Evolutionary conservation across 1,139 yeast genomes (phyloP).

Genomic region (Arxiozyma bovina): DNA sequence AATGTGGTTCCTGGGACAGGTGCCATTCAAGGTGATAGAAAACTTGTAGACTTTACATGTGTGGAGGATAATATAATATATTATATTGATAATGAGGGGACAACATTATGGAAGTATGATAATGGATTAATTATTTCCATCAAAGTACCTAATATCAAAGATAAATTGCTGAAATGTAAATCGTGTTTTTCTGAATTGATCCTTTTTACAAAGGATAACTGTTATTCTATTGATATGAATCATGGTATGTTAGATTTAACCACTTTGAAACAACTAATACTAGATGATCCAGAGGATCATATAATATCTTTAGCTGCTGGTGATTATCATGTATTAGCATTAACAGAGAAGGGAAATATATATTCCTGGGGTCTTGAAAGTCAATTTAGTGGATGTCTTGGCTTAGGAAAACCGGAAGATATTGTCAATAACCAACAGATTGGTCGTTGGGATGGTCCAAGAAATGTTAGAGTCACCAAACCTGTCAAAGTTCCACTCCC

Average conservation of each 20-base stretch:
- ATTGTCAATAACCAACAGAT: slow-evolving; percentile 25
- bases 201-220: slow-evolving; percentile 44
- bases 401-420: slow-evolving; percentile 43
- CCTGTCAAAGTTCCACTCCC: slow-evolving; percentile 40
- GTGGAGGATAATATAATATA: slow-evolving; percentile 45
- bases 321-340: slow-evolving; percentile 63
- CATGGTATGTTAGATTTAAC: slow-evolving; percentile 31
- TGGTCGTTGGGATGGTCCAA: slow-evolving; percentile 29
- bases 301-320: slow-evolving; percentile 58
- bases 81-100: slow-evolving; percentile 41
- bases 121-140: slow-evolving; percentile 23
- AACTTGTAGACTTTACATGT: slow-evolving; percentile 47
- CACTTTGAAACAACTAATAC: slow-evolving; percentile 21
- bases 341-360: slow-evolving; percentile 51
- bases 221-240: slow-evolving; percentile 32
- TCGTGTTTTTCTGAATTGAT: slow-evolving; percentile 37
- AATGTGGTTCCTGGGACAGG: slow-evolving; percentile 37
- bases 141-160: slow-evolving; percentile 20
- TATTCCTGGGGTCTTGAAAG: slow-evolving; percentile 67
- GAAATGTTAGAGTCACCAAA: slow-evolving; percentile 36
- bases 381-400: slow-evolving; percentile 58
- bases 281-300: slow-evolving; percentile 40
- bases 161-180: slow-evolving; percentile 23
- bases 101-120: slow-evolving; percentile 36
- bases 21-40: slow-evolving; percentile 26